Base-by-base conservation (phyloP, 2,329 filamentous ascomycete genomes). In the Scolecobasidium constrictum region DNA sequence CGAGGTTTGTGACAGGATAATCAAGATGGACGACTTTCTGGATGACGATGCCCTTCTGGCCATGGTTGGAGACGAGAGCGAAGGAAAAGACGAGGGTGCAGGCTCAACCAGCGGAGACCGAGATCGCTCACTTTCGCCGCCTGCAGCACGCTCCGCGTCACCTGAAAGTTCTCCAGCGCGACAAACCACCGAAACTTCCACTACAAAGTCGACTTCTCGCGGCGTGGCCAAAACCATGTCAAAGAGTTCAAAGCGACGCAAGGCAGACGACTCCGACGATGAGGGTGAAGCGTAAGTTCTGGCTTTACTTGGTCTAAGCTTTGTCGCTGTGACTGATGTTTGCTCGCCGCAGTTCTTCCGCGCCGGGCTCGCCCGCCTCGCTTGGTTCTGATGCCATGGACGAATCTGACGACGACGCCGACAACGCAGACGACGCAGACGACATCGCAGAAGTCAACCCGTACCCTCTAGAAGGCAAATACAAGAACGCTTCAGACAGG, bases 401-500 rank as follows among this genome's bases (percentile, higher is more conserved):
- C 47, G 83, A 85, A 49, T 77, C 74, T 18, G 80, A 84, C 50
- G 66, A 70, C 45, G 64, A 71, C 43, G 65, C 73, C 40, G 61
- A 60, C 19, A 54, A 55, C 20, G 56, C 53, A 19, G 64, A 64
- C 43, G 64, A 62, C 49, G 63, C 62, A 18, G 66, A 68, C 34
- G 71, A 72, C 38, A 72, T 77, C 39, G 72, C 79, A 44, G 72
- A 75, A 42, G 74, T 81, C 55, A 68, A 82, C 60, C 54, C 78
- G 44, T 92, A 93, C 57, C 87, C 90, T 0, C 75, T 94, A 48
- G 92, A 98, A 50, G 88, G 90, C 52, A 80, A 92, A 55, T 84
- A 77, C 58, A 71, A 74, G 47, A 73, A 77, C 53, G 67, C 65
- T 46, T 67, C 68, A 49, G 69, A 71, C 50, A 68, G 64, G 52